Percentiles rank a stretch among this genome's conserved stretches.
phyloP scores from a whole-genome alignment of 768 basidiomycete genomes.

The Cantharellus cinnabarinus region DNA sequence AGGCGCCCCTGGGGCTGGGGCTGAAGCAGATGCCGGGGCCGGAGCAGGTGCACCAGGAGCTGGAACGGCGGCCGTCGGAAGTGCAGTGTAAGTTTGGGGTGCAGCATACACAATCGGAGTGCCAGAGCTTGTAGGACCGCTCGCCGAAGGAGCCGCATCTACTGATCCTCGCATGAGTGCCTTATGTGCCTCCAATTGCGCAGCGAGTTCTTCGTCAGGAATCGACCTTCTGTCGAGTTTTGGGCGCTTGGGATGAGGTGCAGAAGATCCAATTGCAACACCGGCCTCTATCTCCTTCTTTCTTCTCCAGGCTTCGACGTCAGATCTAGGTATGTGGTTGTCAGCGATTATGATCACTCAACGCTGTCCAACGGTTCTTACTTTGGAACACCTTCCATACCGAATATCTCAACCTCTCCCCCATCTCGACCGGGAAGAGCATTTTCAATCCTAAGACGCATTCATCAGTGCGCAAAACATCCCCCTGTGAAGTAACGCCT shows the following conservation, averaged over 20 bases:
- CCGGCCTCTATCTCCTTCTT: constrained; percentile 90
- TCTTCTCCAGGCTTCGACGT: constrained; percentile 88
- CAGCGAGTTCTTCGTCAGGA: constrained; percentile 63
- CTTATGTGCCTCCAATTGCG: constrained; percentile 76
- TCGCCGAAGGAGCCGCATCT: constrained; percentile 17
- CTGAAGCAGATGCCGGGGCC: constrained; percentile 13
- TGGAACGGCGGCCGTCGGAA: constrained; percentile 20
- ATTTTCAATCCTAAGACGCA: constrained; percentile 45
- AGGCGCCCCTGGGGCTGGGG: constrained; percentile 27
- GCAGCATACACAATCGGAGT: constrained; percentile 41
- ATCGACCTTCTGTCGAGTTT: constrained; percentile 54
- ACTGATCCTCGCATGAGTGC: constrained; percentile 57
- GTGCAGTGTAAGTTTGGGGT: constrained; percentile 41
- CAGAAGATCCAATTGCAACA: constrained; percentile 55
- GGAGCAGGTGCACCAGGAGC: constrained; percentile 21
- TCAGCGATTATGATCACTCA: neutral
- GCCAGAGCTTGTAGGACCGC: constrained; percentile 23
- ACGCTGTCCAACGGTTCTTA: constrained; percentile 30
- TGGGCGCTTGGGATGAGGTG: constrained; percentile 62
- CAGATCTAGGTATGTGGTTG: constrained; percentile 14
- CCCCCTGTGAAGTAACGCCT: neutral
- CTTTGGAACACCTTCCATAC: constrained; percentile 61
- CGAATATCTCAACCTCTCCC: constrained; percentile 97
- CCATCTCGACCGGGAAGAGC: constrained; percentile 91
- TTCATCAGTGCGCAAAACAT: neutral